Evolutionary conservation across 2,329 filamentous ascomycete genomes (phyloP), one percentile per base, ranked within the genome.

Genomic region (Fusarium hainanense): DNA sequence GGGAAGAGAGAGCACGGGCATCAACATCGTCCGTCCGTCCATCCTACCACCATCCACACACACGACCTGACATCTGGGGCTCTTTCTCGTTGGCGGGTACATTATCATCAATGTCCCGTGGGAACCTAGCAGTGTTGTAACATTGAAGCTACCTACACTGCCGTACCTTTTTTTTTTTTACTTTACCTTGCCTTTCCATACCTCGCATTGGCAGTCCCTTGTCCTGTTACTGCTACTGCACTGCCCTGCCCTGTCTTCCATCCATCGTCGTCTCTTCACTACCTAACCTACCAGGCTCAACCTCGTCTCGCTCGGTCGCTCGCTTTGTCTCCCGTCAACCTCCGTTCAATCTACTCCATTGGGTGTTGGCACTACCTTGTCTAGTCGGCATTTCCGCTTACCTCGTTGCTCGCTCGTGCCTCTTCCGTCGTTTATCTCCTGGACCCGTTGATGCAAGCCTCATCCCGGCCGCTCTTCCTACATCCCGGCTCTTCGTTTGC

Each of bases 61-160:
- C 56, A 62, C 47, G 32, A 41, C 23, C 40, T 51, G 9, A 41
- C 49, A 48, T 55, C 58, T 61, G 56, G 66, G 55, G 37, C 66
- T 58, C 61, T 58, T 63, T 60, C 63, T 58, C 51, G 66, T 63
- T 62, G 68, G 56, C 66, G 58, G 72, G 72, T 74, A 74, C 72
- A 69, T 74, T 67, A 73, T 73, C 72, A 58, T 56, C 64, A 74
- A 66, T 66, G 51, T 73, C 72, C 72, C 72, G 70, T 58, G 49
- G 60, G 60, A 58, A 55, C 43, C 52, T 59, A 52, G 51, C 67
- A 65, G 40, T 72, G 68, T 71, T 69, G 72, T 70, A 68, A 70
- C 62, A 41, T 70, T 63, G 65, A 73, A 72, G 69, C 68, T 63
- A 59, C 71, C 68, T 63, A 55, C 70, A 63, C 63, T 68, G 32